A percentile compares a stretch with the other conserved stretches of the same genome.
Evolutionary conservation across 2,329 filamentous ascomycete genomes (phyloP).

Genomic region (Stemphylium lycopersici): DNA sequence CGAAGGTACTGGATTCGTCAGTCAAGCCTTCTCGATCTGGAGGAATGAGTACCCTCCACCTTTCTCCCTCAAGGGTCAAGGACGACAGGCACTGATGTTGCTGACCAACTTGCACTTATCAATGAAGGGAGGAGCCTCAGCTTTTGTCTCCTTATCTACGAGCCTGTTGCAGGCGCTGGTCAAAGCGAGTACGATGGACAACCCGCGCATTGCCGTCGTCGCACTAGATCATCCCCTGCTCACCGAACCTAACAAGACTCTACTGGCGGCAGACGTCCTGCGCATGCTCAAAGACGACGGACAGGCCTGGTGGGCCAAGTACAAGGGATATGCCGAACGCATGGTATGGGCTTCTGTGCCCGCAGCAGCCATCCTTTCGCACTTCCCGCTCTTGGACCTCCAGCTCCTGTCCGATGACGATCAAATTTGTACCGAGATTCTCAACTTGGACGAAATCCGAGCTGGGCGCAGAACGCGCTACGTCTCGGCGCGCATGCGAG

Average conservation of each 20-base stretch:
- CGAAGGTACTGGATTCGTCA: slow-evolving; percentile 10
- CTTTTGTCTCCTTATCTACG: slow-evolving; percentile 9
- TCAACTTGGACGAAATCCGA: not conserved
- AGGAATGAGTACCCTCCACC: slow-evolving; percentile 4
- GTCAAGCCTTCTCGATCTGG: slow-evolving; percentile 6
- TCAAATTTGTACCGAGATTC: not conserved
- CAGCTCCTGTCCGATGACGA: not conserved
- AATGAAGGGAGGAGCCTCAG: slow-evolving; percentile 3
- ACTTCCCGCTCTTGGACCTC: not conserved
- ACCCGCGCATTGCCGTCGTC: slow-evolving; percentile 6
- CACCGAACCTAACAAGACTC: not conserved
- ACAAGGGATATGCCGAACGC: slow-evolving; percentile 9
- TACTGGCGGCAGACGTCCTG: not conserved
- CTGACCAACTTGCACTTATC: slow-evolving; percentile 6
- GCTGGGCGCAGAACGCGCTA: not conserved
- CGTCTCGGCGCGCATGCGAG: not conserved
- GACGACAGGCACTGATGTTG: not conserved
- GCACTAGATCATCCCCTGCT: not conserved
- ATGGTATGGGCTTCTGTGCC: not conserved
- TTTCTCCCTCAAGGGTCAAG: slow-evolving; percentile 5
- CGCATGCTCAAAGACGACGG: not conserved
- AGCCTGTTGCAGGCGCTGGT: slow-evolving; percentile 10
- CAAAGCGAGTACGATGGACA: slow-evolving; percentile 7
- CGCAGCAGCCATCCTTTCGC: not conserved
- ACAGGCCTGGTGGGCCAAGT: not conserved